These are phyloP conservation scores for Russula sp. DNA, from an alignment of 768 basidiomycete species.

Conservation along the genomic window DNA sequence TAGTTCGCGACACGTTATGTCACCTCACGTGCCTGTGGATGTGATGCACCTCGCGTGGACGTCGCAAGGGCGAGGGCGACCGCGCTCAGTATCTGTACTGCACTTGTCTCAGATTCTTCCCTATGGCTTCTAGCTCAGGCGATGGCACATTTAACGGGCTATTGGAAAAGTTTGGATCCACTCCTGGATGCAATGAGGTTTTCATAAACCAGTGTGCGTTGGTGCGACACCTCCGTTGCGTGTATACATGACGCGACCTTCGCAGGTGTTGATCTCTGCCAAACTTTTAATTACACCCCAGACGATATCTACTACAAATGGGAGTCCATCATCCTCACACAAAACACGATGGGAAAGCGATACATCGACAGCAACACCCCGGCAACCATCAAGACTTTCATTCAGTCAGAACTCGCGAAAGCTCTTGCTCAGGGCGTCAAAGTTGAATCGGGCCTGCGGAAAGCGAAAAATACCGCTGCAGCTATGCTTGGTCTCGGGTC, in stretches of 20 bases:
- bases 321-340: conserved; percentile 38
- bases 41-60: too few species aligned
- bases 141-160: background rate
- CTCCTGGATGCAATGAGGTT: conserved; percentile 10
- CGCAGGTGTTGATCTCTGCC: conserved; percentile 57
- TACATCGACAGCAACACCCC: conserved; percentile 21
- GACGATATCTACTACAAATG: conserved; percentile 58
- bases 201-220: conserved; percentile 20
- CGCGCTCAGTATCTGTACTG: background rate
- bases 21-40: conserved; percentile 9
- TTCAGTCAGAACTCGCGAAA: conserved; percentile 10
- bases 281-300: conserved; percentile 48
- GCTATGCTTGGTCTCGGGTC: conserved; percentile 26
- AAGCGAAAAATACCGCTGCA: background rate
- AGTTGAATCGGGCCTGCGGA: background rate
- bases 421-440: background rate
- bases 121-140: conserved; percentile 3
- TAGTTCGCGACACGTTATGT: conserved; percentile 10
- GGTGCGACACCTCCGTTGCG: background rate
- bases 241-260: background rate
- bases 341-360: background rate
- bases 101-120: background rate
- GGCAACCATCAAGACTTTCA: conserved; percentile 1
- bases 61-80: too few species aligned
- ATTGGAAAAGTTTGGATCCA: background rate